These are phyloP conservation scores for Trichothecium sympodiale DNA, from an alignment of 2,329 filamentous ascomycete genomes.

Conservation along the genomic window DNA sequence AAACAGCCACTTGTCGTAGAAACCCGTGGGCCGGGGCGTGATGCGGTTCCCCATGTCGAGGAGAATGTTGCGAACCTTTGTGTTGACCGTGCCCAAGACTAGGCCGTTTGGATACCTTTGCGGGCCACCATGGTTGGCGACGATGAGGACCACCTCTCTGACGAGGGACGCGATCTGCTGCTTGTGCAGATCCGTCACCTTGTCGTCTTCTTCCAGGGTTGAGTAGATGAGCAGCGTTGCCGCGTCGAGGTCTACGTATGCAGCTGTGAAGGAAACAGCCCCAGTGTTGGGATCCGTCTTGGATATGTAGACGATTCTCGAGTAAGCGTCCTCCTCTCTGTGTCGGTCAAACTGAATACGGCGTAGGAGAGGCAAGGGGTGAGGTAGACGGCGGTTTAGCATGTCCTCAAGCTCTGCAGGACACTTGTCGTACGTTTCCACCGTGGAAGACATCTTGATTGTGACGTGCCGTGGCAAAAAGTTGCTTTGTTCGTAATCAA, in stretches of 20 bases:
- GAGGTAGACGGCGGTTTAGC: conserved; percentile 40
- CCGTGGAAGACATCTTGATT: too few species aligned
- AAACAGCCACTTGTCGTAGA: conserved; percentile 50
- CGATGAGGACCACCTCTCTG: conserved; percentile 9
- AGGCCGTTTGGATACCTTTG: conserved; percentile 16
- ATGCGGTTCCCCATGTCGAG: conserved; percentile 7
- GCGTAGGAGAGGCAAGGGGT: conserved; percentile 50
- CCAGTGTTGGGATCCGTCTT: conserved; percentile 3
- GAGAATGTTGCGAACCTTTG: conserved; percentile 15
- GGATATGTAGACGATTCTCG: conserved; percentile 29
- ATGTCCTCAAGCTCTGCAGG: conserved; percentile 30
- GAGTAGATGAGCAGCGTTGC: conserved; percentile 57
- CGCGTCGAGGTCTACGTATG: conserved; percentile 50
- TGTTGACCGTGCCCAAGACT: conserved; percentile 23
- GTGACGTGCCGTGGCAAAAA: too few species aligned
- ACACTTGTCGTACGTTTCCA: too few species aligned
- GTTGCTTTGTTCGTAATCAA: too few species aligned
- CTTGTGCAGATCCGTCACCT: conserved; percentile 14
- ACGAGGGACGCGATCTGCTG: conserved; percentile 20
- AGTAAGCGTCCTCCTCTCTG: conserved; percentile 26
- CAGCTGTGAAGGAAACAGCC: conserved; percentile 34
- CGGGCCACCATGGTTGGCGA: conserved; percentile 10
- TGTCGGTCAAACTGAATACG: conserved; percentile 47
- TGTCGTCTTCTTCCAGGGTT: conserved; percentile 29
- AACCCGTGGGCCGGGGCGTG: conserved; percentile 10